A percentile compares a stretch with the other conserved stretches of the same genome.
phyloP scores from a whole-genome alignment of 495 filamentous ascomycete genomes.

The Ramalina intermedia region DNA sequence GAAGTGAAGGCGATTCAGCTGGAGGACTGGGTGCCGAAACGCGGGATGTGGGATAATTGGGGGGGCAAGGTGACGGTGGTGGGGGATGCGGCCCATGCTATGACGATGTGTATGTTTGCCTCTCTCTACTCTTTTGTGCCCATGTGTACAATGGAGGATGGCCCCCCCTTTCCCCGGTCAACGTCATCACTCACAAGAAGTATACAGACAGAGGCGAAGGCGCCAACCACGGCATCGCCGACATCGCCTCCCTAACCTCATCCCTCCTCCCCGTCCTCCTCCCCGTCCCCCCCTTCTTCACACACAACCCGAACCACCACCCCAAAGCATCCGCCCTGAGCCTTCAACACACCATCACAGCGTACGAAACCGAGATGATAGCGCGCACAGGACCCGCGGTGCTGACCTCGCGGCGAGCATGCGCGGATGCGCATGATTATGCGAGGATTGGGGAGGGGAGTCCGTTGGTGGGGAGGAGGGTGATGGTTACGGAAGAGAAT shows the following conservation, averaged over 20 bases:
- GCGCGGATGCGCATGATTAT: constrained; percentile 49
- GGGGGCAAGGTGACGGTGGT: constrained; percentile 31
- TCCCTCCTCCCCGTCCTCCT: constrained; percentile 11
- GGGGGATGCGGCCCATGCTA: constrained; percentile 41
- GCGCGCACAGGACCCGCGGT: constrained; percentile 35
- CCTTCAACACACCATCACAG: constrained; percentile 22
- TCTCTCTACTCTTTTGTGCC: neutral
- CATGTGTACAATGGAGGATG: neutral
- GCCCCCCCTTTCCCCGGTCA: too few species aligned
- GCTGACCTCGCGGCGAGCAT: constrained; percentile 41
- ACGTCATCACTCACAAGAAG: neutral
- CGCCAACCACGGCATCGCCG: constrained; percentile 43
- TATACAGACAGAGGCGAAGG: constrained; percentile 43
- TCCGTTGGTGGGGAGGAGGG: constrained; percentile 18
- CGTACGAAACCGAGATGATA: constrained; percentile 39
- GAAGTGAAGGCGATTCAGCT: constrained; percentile 36
- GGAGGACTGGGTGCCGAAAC: constrained; percentile 30
- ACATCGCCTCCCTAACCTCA: constrained; percentile 28
- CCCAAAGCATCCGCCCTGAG: neutral
- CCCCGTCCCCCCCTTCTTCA: too few species aligned
- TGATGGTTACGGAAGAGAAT: constrained; percentile 3
- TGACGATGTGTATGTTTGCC: constrained; percentile 38
- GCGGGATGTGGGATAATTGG: constrained; percentile 21
- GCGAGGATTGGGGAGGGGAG: constrained; percentile 24
- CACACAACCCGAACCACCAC: neutral